phyloP scores from a whole-genome alignment of 176 grass and related monocot genomes.

The Canna indica region DNA sequence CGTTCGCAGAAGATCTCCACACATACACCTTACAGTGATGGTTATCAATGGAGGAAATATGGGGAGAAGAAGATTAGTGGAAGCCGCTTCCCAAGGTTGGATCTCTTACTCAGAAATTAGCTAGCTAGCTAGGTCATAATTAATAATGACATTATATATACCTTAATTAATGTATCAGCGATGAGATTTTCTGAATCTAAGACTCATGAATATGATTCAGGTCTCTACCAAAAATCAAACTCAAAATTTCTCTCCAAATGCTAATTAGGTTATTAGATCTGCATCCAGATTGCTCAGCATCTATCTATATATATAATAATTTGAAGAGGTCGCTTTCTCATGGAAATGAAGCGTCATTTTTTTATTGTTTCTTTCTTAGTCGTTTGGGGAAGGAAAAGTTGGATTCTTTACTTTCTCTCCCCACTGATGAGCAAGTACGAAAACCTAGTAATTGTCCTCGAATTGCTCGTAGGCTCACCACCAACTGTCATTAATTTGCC shows the following conservation, averaged over 20 bases:
- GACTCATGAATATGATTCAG: no score
- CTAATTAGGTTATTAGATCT: no score
- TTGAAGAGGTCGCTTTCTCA: background rate
- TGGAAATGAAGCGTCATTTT: background rate
- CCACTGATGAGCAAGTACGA: no score
- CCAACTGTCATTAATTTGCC: no score
- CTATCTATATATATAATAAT: background rate
- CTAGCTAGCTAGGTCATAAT: background rate
- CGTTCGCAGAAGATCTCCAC: background rate
- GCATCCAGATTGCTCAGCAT: no score
- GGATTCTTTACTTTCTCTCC: background rate
- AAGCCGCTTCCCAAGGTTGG: slow-evolving; percentile 17
- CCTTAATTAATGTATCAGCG: no score
- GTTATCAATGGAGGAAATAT: slow-evolving; percentile 34
- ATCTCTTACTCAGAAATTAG: background rate
- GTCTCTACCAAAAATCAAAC: no score
- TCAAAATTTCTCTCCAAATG: no score
- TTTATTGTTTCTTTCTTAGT: background rate
- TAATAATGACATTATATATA: no score
- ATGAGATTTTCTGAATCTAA: no score
- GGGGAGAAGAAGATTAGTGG: slow-evolving; percentile 27
- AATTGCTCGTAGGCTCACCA: no score
- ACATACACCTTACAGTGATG: slow-evolving; percentile 9
- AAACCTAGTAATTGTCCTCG: no score
- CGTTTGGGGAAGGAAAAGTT: background rate